These are phyloP conservation scores for Hanseniaspora pseudoguilliermondii DNA, from an alignment of 805 yeast species.

Conservation along the genomic window DNA sequence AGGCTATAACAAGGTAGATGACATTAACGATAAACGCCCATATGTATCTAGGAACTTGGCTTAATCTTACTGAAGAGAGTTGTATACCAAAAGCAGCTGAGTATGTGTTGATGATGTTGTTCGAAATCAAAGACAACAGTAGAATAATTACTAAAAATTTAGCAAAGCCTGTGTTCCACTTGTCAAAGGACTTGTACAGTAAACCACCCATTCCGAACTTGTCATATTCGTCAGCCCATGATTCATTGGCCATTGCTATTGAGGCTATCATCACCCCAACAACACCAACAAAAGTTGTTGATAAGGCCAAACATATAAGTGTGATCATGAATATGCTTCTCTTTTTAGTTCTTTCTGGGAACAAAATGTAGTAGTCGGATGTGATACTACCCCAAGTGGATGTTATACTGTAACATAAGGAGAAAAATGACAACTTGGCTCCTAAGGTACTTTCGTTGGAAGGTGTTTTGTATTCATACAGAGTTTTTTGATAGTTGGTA, in stretches of 20 bases:
- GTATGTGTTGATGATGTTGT: constrained; percentile 69
- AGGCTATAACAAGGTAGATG: constrained; percentile 54
- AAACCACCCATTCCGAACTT: constrained; percentile 64
- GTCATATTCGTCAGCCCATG: constrained; percentile 48
- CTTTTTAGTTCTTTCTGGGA: constrained; percentile 60
- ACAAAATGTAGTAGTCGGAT: constrained; percentile 67
- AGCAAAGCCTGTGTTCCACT: constrained; percentile 68
- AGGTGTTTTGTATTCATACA: constrained; percentile 22
- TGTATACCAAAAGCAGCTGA: constrained; percentile 74
- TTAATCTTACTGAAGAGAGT: constrained; percentile 40
- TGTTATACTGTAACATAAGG: constrained; percentile 63
- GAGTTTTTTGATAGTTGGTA: constrained; percentile 30
- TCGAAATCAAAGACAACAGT: constrained; percentile 64
- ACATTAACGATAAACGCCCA: constrained; percentile 54
- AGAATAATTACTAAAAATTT: constrained; percentile 59
- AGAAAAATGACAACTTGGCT: constrained; percentile 59
- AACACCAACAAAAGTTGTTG: constrained; percentile 65
- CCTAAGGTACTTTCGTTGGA: constrained; percentile 39
- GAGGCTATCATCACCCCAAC: constrained; percentile 61
- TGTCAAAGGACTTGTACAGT: constrained; percentile 46
- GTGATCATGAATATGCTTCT: constrained; percentile 45
- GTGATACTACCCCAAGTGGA: constrained; percentile 85
- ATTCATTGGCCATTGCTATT: constrained; percentile 43
- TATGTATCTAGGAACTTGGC: constrained; percentile 64
- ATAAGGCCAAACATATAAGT: constrained; percentile 51